Percentiles rank a stretch among this genome's conserved stretches.
phyloP scores from a whole-genome alignment of 768 basidiomycete species.

The Suillus bovinus region DNA sequence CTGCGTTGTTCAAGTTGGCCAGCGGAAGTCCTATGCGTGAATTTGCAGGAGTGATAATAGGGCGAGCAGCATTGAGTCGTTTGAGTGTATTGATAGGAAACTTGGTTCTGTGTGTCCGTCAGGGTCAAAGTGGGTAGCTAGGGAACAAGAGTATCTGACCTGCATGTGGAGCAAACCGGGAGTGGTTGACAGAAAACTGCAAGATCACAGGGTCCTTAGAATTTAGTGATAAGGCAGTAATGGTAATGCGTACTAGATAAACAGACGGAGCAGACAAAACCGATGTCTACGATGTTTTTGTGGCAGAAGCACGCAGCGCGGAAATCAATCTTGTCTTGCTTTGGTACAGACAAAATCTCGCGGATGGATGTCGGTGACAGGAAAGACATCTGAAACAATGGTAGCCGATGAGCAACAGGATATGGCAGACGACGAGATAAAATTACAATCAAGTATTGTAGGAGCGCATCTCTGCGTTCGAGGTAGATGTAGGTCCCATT shows the following conservation, averaged over 20 bases:
- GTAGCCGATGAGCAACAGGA: constrained; percentile 6
- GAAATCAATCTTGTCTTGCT: constrained; percentile 95
- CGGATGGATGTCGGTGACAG: constrained; percentile 71
- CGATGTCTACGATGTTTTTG: constrained; percentile 93
- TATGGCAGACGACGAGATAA: constrained; percentile 4
- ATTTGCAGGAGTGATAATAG: constrained; percentile 34
- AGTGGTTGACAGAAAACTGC: constrained; percentile 93
- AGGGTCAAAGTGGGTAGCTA: constrained; percentile 1
- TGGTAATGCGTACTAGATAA: constrained; percentile 73
- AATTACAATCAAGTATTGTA: constrained; percentile 86
- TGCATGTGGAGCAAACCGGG: constrained; percentile 92
- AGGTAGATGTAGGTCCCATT: constrained; percentile 91
- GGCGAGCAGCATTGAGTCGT: constrained; percentile 67
- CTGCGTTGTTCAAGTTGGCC: constrained; percentile 36
- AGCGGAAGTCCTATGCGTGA: constrained; percentile 33
- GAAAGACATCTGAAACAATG: constrained; percentile 75
- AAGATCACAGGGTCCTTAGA: constrained; percentile 3
- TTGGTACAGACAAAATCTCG: constrained; percentile 77
- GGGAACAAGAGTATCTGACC: constrained; percentile 49
- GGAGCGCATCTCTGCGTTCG: constrained; percentile 75
- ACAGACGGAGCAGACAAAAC: constrained; percentile 98
- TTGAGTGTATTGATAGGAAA: constrained; percentile 93
- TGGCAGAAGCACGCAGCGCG: constrained; percentile 99
- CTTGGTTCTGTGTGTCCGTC: constrained; percentile 63
- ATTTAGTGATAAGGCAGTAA: constrained; percentile 11